Conservation (phyloP, 2,329 filamentous ascomycete genomes). For the Raffaelea ambrosiae region DNA sequence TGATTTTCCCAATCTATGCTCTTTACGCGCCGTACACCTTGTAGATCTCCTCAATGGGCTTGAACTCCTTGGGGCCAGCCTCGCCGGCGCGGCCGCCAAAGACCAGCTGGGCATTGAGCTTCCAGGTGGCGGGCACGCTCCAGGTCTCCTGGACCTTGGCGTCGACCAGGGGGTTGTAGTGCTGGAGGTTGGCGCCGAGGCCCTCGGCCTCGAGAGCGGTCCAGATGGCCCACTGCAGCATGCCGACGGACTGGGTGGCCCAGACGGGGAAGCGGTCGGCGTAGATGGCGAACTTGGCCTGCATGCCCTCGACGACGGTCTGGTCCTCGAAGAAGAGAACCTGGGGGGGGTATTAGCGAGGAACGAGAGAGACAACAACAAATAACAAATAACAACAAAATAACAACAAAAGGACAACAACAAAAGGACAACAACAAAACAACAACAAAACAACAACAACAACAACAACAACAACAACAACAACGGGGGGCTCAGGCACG, state of each 20-base stretch:
- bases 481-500: too few relatives aligned
- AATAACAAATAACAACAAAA: neutral
- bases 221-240: slow-evolving; percentile 78
- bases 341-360: slow-evolving; percentile 23
- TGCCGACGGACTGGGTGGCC: slow-evolving; percentile 69
- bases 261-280: slow-evolving; percentile 72
- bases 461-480: too few relatives aligned
- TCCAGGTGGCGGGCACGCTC: slow-evolving; percentile 65
- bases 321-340: slow-evolving; percentile 83
- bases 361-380: neutral
- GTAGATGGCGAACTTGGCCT: slow-evolving; percentile 63
- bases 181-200: slow-evolving; percentile 81
- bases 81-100: slow-evolving; percentile 59
- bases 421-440: neutral
- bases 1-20: too few relatives aligned
- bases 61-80: slow-evolving; percentile 54
- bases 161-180: slow-evolving; percentile 86
- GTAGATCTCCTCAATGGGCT: slow-evolving; percentile 53
- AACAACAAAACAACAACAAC: neutral
- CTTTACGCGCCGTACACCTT: slow-evolving; percentile 2
- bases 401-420: neutral
- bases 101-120: slow-evolving; percentile 73
- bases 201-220: slow-evolving; percentile 75
- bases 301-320: slow-evolving; percentile 53
- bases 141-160: slow-evolving; percentile 59